Evolutionary conservation across 2,329 filamentous ascomycete genomes (phyloP).

Genomic region (Fusarium sp.): DNA sequence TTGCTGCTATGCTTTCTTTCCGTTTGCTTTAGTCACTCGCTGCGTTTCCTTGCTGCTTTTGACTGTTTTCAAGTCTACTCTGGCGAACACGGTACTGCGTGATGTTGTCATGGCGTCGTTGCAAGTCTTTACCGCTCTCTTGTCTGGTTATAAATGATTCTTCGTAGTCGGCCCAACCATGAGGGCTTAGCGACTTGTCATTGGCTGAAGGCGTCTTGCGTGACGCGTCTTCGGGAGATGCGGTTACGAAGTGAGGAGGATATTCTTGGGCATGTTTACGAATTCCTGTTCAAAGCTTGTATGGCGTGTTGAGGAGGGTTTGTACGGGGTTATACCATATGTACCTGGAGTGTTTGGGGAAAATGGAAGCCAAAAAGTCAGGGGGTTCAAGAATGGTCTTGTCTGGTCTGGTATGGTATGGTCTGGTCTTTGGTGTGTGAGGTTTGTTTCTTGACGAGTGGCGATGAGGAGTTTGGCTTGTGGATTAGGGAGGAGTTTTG

Average conservation of each 20-base stretch:
- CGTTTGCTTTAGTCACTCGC: constrained; percentile 43
- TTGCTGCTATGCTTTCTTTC: constrained; percentile 42
- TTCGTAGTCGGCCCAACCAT: constrained; percentile 29
- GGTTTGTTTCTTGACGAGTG: constrained; percentile 30
- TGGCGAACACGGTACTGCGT: constrained; percentile 32
- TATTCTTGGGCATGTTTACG: constrained; percentile 4
- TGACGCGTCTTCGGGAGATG: constrained; percentile 10
- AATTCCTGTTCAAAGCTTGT: constrained; percentile 14
- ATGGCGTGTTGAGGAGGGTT: constrained; percentile 24
- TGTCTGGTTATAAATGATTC: constrained; percentile 26
- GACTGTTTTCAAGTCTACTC: constrained; percentile 39
- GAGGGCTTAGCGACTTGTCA: constrained; percentile 4
- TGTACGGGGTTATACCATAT: constrained; percentile 8
- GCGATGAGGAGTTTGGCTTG: constrained; percentile 42
- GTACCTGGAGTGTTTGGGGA: constrained; percentile 21
- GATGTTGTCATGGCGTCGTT: constrained; percentile 38
- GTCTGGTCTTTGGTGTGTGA: constrained; percentile 25
- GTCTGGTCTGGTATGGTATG: constrained; percentile 7
- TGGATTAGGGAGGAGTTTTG: constrained; percentile 30
- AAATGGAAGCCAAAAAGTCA: constrained; percentile 21
- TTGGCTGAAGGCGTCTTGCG: constrained; percentile 15
- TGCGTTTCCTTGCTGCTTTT: constrained; percentile 42
- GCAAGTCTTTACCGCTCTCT: constrained; percentile 11
- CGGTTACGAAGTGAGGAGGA: constrained; percentile 2
- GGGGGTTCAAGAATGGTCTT: constrained; percentile 31